Evolutionary conservation across 139 green algal species (phyloP), one percentile per base, ranked within the genome.

Genomic region (Micractinium sp.): DNA sequence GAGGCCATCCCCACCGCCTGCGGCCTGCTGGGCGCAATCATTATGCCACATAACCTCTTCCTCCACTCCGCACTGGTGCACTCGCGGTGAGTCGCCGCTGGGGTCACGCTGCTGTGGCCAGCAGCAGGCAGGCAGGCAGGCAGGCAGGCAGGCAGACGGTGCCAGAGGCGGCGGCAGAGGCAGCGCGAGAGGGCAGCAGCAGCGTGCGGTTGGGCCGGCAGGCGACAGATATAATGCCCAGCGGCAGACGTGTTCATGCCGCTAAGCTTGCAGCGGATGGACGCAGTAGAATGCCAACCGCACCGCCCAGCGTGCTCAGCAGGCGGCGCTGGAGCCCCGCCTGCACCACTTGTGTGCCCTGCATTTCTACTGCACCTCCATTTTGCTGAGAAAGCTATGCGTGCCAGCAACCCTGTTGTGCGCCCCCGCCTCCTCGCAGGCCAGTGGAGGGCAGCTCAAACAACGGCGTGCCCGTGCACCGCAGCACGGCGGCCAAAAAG

Each of bases 1-100:
- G 38, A 35, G n/a, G 88, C 90, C 60, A 66, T 95, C 74, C 56
- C 85, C 22, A 86, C 91, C 18, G 90, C 90, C 20, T 89, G 89
- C 71, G 90, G 87, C 76, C 79, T 89, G 60, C 77, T 93, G 66
- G 91, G 91, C 0, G 91, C 89, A 7, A 85, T 92, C 27, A 91
- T 92, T 85, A 87, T 85, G 86, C 82, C 92, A 1, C 92, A 94
- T 88, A 94, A 94, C 83, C 85, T 94, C 41, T 94, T 91, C 76
- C 80, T 94, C 5, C 92, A 95, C 60, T 95, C 92, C 18, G 88
- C 92, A 22, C 74, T 96, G 23, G 93, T 95, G 22, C 92, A 94
- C 61, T 85, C 80, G 22, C 27, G 87, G 71, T 69, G 82, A 77
- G 80, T 89, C 60, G 75, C n/a, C 23, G 27, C 14, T 63, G 78